Base-by-base conservation (phyloP, 176 grass and related monocot species). In the Carex littledalei region DNA sequence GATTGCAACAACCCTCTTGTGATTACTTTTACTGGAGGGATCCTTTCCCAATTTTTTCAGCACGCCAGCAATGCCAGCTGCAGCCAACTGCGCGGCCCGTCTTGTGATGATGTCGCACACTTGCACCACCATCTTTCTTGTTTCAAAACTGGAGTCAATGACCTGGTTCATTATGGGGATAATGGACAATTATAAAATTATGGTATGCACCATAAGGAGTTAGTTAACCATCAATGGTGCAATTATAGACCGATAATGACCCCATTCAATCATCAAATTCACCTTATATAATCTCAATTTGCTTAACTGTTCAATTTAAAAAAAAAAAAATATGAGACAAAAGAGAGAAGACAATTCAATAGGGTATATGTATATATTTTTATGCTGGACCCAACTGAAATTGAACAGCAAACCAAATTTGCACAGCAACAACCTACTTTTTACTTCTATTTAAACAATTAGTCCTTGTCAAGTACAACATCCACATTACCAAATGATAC, bases 61-160 rank as follows among this genome's bases (percentile, higher is more conserved):
- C 85, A 98, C 91, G 8, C 95, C 93, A 52, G 89, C 89, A 68
- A 98, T 84, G 3, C 95, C 95, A 1, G 95, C 95, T 21, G 92
- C 91, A 55, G 92, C 91, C 57, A 98, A 84, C 15, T 87, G 65
- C 2, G 88, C 91, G 15, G 92, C 95, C 86, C 95, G 82, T 83
- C 68, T 91, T 49, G 92, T 77, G 1, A 98, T 81, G 17, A 94
- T 93, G 53, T 98, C 88, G 6, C 87, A 90, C 1, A 94, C 87
- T 78, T 84, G 74, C 3, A 94, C 86, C 2, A 94, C 62, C 74
- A 94, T 39, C 86, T 88, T 91, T n/a, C 90, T 72, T 37, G 80
- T 65, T 81, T 93, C 86, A 3, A 94, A 83, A 54, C 91, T 90
- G 4, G 86, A 82, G 43, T 63, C 58, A 59, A 77, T 72, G 26